Evolutionary conservation across 164 flowering plant species (phyloP).

Genomic region (Berberis vulgaris): DNA sequence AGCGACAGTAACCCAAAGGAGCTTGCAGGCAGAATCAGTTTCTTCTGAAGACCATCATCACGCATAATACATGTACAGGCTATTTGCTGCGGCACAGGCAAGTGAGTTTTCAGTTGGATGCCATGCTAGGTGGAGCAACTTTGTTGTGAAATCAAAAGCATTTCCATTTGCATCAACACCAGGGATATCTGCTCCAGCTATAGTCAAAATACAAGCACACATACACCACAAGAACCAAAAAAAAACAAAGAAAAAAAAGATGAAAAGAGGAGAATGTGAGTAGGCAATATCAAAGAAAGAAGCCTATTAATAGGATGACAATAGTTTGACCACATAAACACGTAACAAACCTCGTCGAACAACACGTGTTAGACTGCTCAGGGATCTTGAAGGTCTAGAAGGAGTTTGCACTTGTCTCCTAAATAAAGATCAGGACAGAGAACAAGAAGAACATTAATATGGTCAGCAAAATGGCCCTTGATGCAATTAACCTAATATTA

Average conservation of each 20-base stretch:
- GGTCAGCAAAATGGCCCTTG: neutral
- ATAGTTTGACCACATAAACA: neutral
- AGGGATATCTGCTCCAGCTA: slow-evolving; percentile 63
- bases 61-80: slow-evolving; percentile 98
- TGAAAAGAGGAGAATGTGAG: neutral
- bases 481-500: no score
- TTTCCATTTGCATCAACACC: slow-evolving; percentile 89
- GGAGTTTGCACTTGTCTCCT: slow-evolving; percentile 93
- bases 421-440: neutral
- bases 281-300: no score
- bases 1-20: slow-evolving; percentile 30
- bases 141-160: slow-evolving; percentile 81
- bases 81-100: slow-evolving; percentile 99
- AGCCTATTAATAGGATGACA: no score
- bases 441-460: neutral
- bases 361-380: slow-evolving; percentile 81
- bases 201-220: neutral
- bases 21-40: slow-evolving; percentile 9
- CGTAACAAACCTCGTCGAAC: slow-evolving; percentile 71
- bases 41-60: slow-evolving; percentile 26
- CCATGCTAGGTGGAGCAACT: slow-evolving; percentile 97
- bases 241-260: neutral
- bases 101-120: slow-evolving; percentile 91
- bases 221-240: neutral
- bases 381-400: slow-evolving; percentile 81